Percentiles rank a stretch among this genome's conserved stretches.
These are phyloP conservation scores for Eruca vesicaria DNA, from an alignment of 441 rosid genomes.

Conservation along the genomic window DNA sequence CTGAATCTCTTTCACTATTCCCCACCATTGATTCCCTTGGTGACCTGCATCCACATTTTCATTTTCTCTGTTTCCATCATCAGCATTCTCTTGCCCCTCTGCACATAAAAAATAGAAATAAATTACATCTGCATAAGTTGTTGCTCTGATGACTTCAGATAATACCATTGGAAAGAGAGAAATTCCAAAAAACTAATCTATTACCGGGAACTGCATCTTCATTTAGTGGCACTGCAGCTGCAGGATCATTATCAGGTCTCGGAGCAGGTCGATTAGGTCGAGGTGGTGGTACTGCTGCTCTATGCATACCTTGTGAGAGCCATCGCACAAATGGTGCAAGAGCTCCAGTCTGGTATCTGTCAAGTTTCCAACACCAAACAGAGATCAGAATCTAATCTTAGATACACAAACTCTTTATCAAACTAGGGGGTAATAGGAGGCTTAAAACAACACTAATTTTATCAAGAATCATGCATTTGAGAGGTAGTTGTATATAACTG, in stretches of 20 bases:
- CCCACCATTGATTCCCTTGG: conserved; percentile 84
- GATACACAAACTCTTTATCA: neutral
- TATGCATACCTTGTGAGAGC: conserved; percentile 96
- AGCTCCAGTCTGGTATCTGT: conserved; percentile 95
- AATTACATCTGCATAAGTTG: neutral
- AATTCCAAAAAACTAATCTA: neutral
- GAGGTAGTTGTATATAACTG: neutral
- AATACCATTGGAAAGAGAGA: neutral
- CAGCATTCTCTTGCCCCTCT: conserved; percentile 69
- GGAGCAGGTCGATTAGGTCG: conserved; percentile 65
- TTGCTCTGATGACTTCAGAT: conserved; percentile 5
- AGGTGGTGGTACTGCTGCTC: conserved; percentile 96
- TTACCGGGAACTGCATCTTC: conserved; percentile 66
- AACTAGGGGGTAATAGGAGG: neutral
- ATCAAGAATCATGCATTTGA: neutral
- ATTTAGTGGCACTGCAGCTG: conserved; percentile 62
- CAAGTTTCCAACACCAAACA: conserved; percentile 23
- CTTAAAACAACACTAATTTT: neutral
- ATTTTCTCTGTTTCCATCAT: conserved; percentile 44
- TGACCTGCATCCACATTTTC: conserved; percentile 46
- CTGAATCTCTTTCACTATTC: conserved; percentile 88
- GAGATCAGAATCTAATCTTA: conserved; percentile 7
- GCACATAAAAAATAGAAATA: conserved; percentile 18
- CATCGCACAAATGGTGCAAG: conserved; percentile 82
- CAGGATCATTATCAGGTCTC: conserved; percentile 64